phyloP scores from a whole-genome alignment of 345 rosid genomes.

The Erodium maritimum region DNA sequence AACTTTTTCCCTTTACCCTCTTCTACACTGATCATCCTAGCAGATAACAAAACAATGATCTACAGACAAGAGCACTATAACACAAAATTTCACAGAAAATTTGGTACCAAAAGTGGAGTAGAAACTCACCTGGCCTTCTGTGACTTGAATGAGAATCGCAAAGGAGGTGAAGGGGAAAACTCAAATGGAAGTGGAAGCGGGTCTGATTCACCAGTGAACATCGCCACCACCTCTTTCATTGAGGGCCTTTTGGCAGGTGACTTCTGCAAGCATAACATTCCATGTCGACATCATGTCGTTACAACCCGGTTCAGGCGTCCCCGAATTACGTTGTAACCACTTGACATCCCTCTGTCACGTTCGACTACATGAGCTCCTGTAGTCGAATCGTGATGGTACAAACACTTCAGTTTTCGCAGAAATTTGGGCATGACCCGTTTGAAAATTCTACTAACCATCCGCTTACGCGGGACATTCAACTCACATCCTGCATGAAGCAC shows the following conservation, averaged over 20 bases:
- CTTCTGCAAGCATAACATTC: constrained; percentile 55
- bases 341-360: no score
- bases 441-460: no score
- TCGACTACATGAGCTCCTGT: no score
- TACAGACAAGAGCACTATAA: constrained; percentile 4
- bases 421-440: no score
- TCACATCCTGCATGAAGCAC: no score
- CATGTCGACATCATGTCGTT: no score
- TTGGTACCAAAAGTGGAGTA: background rate
- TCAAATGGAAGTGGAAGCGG: constrained; percentile 64
- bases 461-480: no score
- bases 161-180: constrained; percentile 75
- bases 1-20: background rate
- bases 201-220: constrained; percentile 47
- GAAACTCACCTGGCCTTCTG: constrained; percentile 26
- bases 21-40: constrained; percentile 19
- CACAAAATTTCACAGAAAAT: background rate
- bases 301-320: no score
- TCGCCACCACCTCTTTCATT: constrained; percentile 66
- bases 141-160: constrained; percentile 39
- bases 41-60: constrained; percentile 10
- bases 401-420: no score
- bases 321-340: no score
- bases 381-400: no score
- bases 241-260: constrained; percentile 61